Percentiles rank a stretch among this genome's conserved stretches.
Evolutionary conservation across 2,329 filamentous ascomycete species (phyloP).

Genomic region (Aureobasidium sp.): DNA sequence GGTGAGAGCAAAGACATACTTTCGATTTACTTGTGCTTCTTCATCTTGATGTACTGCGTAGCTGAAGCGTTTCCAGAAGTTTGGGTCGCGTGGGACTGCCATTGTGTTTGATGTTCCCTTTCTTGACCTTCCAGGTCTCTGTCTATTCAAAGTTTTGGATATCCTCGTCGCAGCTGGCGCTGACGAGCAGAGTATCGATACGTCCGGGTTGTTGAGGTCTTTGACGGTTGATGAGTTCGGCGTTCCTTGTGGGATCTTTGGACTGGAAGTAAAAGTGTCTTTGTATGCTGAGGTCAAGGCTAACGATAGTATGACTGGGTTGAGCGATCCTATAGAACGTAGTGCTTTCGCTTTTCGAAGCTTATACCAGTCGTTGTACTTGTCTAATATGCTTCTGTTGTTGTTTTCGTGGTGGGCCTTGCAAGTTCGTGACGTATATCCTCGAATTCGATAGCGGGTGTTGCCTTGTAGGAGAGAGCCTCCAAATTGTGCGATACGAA

Average conservation of each 20-base stretch:
- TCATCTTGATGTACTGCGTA: slow-evolving; percentile 51
- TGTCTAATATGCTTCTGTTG: not conserved
- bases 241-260: not conserved
- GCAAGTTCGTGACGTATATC: not conserved
- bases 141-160: not conserved
- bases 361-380: not conserved
- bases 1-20: not conserved
- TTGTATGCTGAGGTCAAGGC: not conserved
- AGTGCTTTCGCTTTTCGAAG: not conserved
- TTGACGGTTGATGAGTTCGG: not conserved
- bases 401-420: not conserved
- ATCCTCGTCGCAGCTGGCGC: not conserved
- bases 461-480: not conserved
- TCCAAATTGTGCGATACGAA: not conserved
- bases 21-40: slow-evolving; percentile 24
- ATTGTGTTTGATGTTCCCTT: not conserved
- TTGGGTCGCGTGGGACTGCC: slow-evolving; percentile 37
- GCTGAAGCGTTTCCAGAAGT: slow-evolving; percentile 56
- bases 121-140: not conserved
- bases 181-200: not conserved
- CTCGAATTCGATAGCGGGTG: not conserved
- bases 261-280: not conserved
- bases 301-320: not conserved
- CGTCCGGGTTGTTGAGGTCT: too few relatives aligned
- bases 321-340: not conserved